A percentile compares a stretch with the other conserved stretches of the same genome.
These are phyloP conservation scores for Diatrype stigma DNA, from an alignment of 2,329 filamentous ascomycete species.

Conservation along the genomic window DNA sequence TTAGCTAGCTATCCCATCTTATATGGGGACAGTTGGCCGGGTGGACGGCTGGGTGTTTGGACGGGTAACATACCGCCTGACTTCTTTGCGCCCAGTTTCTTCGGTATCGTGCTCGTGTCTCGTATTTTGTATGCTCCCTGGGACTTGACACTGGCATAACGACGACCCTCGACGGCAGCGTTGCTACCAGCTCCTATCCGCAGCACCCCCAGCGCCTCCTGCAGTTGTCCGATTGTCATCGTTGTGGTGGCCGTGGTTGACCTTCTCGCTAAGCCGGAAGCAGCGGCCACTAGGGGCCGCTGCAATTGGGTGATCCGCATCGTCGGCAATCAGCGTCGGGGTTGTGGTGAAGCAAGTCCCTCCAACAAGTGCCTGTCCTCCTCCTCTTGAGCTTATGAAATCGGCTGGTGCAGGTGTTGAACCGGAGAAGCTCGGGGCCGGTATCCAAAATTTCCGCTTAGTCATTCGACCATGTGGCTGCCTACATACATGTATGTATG, in stretches of 20 bases:
- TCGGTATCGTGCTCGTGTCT: slow-evolving; percentile 58
- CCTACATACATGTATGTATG: too few relatives aligned
- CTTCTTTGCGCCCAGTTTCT: slow-evolving; percentile 93
- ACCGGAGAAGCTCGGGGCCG: slow-evolving; percentile 7
- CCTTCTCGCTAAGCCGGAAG: slow-evolving; percentile 21
- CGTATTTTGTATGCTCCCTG: slow-evolving; percentile 66
- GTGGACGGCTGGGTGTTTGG: too few relatives aligned
- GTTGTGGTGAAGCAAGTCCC: neutral
- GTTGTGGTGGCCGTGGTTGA: slow-evolving; percentile 5
- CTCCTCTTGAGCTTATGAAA: too few relatives aligned
- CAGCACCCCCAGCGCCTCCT: slow-evolving; percentile 26
- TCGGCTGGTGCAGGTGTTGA: slow-evolving; percentile 2
- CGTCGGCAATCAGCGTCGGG: slow-evolving; percentile 7
- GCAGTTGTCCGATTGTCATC: slow-evolving; percentile 30
- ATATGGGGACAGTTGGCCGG: neutral
- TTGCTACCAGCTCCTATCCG: slow-evolving; percentile 32
- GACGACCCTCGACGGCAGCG: slow-evolving; percentile 43
- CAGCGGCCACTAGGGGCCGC: slow-evolving; percentile 37
- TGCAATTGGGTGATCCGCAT: slow-evolving; percentile 43
- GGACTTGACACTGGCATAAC: slow-evolving; percentile 57
- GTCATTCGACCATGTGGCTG: too few relatives aligned
- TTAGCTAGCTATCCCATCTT: slow-evolving; percentile 2
- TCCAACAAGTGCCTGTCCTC: too few relatives aligned
- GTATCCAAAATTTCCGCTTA: slow-evolving; percentile 34
- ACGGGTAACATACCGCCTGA: slow-evolving; percentile 76